Evolutionary conservation across 2,329 filamentous ascomycete species (phyloP).

Genomic region (Microsporum audouinii): DNA sequence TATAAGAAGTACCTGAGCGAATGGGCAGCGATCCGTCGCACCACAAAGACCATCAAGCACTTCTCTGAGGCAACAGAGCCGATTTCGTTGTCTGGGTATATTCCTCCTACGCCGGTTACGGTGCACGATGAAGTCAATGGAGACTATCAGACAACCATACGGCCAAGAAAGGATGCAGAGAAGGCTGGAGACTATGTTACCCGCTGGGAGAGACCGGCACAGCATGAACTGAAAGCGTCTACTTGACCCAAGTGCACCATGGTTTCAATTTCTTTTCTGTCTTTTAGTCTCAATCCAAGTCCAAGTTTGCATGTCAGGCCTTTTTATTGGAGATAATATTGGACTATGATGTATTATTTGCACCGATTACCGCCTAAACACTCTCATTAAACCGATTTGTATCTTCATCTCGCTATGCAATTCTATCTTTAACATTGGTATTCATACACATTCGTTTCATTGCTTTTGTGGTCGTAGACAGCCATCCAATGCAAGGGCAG

Average conservation of each 20-base stretch:
- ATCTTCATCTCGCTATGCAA: background rate
- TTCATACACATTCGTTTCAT: background rate
- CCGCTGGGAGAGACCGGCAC: slow-evolving; percentile 7
- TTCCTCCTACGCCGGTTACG: background rate
- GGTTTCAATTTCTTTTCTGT: background rate
- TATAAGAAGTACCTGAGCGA: slow-evolving; percentile 5
- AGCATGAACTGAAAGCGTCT: background rate
- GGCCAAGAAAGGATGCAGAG: background rate
- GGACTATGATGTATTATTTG: background rate
- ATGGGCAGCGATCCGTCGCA: slow-evolving; percentile 7
- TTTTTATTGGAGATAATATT: background rate
- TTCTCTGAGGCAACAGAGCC: slow-evolving; percentile 6
- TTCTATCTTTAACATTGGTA: background rate
- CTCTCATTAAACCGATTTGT: background rate
- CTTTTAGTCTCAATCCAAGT: background rate
- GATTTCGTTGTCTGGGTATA: slow-evolving; percentile 1
- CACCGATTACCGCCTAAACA: background rate
- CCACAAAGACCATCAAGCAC: slow-evolving; percentile 7
- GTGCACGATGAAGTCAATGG: background rate
- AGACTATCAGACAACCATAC: background rate
- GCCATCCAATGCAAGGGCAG: background rate
- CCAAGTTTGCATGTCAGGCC: background rate
- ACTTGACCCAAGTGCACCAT: background rate
- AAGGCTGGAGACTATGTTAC: slow-evolving; percentile 7
- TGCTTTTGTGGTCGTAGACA: background rate